phyloP scores from a whole-genome alignment of 139 green algal genomes.

The Marvania coccoides region DNA sequence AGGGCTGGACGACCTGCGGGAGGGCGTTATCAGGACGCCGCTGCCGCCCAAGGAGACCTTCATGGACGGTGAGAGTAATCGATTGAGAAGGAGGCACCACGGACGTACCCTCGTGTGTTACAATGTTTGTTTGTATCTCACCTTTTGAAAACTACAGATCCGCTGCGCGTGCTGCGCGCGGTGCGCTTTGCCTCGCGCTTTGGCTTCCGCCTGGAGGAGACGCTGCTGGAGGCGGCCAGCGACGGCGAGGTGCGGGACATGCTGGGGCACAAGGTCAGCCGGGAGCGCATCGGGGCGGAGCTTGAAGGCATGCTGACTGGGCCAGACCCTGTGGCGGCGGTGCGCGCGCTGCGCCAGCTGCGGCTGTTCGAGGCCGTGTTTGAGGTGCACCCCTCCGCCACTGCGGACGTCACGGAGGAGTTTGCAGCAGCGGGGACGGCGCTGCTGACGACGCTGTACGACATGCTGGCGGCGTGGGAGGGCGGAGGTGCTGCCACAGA shows the following conservation, averaged over 20 bases:
- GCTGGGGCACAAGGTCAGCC: conserved; percentile 66
- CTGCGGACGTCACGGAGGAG: conserved; percentile 1
- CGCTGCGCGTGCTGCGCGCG: conserved; percentile 82
- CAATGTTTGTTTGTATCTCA: no score
- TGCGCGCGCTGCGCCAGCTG: conserved; percentile 59
- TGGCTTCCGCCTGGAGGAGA: conserved; percentile 73
- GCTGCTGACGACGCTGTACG: conserved; percentile 17
- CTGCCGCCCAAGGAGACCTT: conserved; percentile 84
- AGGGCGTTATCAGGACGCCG: conserved; percentile 86
- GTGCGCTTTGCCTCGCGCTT: conserved; percentile 86
- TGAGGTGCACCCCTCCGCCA: conserved; percentile 20
- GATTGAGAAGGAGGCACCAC: neutral
- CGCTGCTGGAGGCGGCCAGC: conserved; percentile 61
- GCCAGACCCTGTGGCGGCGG: conserved; percentile 43
- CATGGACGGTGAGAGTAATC: conserved; percentile 58
- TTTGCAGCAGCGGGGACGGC: conserved; percentile 2
- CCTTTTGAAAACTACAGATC: conserved; percentile 50
- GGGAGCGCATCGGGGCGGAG: conserved; percentile 75
- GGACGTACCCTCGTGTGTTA: no score
- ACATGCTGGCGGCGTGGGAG: conserved; percentile 3
- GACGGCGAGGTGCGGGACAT: conserved; percentile 52
- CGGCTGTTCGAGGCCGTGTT: conserved; percentile 70
- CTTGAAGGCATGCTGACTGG: conserved; percentile 79
- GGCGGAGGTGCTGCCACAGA: neutral
- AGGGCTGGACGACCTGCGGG: conserved; percentile 74